phyloP scores from a whole-genome alignment of 192 early-diverging fungal species.

The Gigaspora rosea region DNA sequence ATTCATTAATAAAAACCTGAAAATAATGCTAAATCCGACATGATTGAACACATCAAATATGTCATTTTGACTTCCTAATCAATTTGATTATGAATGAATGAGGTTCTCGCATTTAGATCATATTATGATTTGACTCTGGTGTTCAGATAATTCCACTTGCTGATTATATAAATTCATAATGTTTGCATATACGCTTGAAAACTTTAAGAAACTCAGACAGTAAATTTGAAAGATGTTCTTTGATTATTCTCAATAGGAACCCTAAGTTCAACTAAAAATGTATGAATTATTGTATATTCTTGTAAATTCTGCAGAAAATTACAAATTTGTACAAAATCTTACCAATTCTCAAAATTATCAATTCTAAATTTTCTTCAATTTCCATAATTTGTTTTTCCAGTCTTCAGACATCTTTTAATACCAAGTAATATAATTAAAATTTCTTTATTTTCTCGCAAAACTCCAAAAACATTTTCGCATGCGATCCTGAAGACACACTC shows the following conservation, averaged over 20 bases:
- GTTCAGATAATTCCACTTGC: neutral
- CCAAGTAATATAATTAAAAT: constrained; percentile 82
- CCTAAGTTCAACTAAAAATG: neutral
- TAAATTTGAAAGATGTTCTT: constrained; percentile 1
- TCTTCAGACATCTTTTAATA: constrained; percentile 41
- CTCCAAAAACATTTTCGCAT: constrained; percentile 77
- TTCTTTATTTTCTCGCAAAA: constrained; percentile 78
- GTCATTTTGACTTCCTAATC: neutral
- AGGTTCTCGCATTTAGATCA: neutral
- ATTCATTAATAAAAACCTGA: neutral
- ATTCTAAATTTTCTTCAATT: constrained; percentile 2
- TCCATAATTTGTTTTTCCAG: constrained; percentile 32
- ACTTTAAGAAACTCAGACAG: neutral
- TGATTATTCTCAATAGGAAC: constrained; percentile 1
- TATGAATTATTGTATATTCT: neutral
- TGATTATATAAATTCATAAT: neutral
- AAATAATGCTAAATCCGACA: constrained; percentile 16
- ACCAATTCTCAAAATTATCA: constrained; percentile 17
- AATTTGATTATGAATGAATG: neutral
- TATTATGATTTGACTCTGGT: neutral
- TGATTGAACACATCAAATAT: neutral
- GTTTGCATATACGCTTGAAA: neutral
- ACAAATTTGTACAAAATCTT: neutral
- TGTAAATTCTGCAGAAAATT: neutral
- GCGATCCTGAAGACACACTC: constrained; percentile 78